Conservation (phyloP, 192 early-diverging fungal genomes). For the Coemansia sp. region DNA sequence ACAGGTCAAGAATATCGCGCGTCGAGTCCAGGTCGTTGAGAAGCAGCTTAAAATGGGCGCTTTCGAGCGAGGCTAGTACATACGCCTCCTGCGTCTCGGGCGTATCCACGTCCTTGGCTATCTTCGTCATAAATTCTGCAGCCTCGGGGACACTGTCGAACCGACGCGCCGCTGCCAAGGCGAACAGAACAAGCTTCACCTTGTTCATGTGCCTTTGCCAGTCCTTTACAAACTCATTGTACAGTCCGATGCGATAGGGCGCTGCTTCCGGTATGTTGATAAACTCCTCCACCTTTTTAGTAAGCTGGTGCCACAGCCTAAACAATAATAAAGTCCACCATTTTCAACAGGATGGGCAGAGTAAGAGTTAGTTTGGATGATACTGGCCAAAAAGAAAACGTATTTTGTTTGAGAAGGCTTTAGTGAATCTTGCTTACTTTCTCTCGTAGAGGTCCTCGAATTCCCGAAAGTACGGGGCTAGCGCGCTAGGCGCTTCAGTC, state of each 20-base stretch:
- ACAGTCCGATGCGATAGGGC: constrained; percentile 76
- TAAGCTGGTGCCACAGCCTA: constrained; percentile 99
- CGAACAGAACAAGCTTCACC: constrained; percentile 84
- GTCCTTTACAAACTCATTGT: constrained; percentile 88
- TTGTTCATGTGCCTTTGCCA: constrained; percentile 96
- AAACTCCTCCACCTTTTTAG: constrained; percentile 74
- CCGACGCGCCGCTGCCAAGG: constrained; percentile 71
- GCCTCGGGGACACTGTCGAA: constrained; percentile 69
- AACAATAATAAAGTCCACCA: neutral
- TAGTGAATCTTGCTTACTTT: constrained; percentile 64
- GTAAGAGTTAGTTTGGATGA: neutral
- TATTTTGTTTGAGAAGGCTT: too few relatives aligned
- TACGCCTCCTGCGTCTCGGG: constrained; percentile 66
- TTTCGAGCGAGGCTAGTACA: constrained; percentile 81
- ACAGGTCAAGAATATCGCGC: constrained; percentile 78
- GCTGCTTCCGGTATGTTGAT: constrained; percentile 74
- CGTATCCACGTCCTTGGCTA: constrained; percentile 69
- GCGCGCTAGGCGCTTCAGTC: constrained; percentile 61
- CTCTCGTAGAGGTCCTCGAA: constrained; percentile 94
- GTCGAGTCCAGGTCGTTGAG: constrained; percentile 81
- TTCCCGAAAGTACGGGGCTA: constrained; percentile 75
- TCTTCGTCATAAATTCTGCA: constrained; percentile 69
- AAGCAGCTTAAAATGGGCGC: constrained; percentile 79
- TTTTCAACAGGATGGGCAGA: neutral
- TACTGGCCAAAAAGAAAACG: too few relatives aligned